Percentiles rank a stretch among this genome's conserved stretches.
Conservation (phyloP, 2,329 filamentous ascomycete species). For the Rutstroemia sp. region DNA sequence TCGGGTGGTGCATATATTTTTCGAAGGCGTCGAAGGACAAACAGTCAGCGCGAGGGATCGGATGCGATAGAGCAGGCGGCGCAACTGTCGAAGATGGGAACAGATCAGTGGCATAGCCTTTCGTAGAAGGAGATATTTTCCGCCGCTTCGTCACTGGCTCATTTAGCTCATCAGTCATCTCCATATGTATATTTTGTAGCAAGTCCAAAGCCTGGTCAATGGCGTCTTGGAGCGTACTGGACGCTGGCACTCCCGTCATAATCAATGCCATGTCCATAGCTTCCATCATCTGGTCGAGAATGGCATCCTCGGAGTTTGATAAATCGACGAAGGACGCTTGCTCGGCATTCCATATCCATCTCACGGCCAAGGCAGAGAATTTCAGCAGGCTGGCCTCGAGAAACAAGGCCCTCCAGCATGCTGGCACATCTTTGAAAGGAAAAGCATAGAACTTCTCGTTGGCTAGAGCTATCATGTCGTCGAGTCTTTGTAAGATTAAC, state of each 20-base stretch:
- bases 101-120: not conserved
- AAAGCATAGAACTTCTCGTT: slow-evolving; percentile 64
- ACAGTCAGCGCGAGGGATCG: slow-evolving; percentile 34
- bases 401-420: slow-evolving; percentile 63
- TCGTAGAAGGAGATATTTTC: slow-evolving; percentile 6
- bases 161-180: not conserved
- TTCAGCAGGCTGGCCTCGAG: slow-evolving; percentile 62
- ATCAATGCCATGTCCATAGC: slow-evolving; percentile 29
- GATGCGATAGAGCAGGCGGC: slow-evolving; percentile 35
- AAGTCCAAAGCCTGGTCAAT: slow-evolving; percentile 53
- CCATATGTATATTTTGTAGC: slow-evolving; percentile 49
- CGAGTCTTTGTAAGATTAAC: slow-evolving; percentile 33
- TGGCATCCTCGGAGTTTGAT: not conserved
- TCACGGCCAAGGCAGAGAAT: slow-evolving; percentile 36
- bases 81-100: slow-evolving; percentile 28
- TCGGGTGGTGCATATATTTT: slow-evolving; percentile 44
- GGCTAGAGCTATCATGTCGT: slow-evolving; percentile 51
- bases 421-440: slow-evolving; percentile 57
- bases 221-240: slow-evolving; percentile 10
- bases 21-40: slow-evolving; percentile 52
- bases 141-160: slow-evolving; percentile 17
- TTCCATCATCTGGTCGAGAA: slow-evolving; percentile 24
- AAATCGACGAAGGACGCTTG: not conserved
- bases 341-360: slow-evolving; percentile 9
- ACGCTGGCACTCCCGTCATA: slow-evolving; percentile 22